phyloP scores from a whole-genome alignment of 2,329 filamentous ascomycete species.

The Monilinia laxa region DNA sequence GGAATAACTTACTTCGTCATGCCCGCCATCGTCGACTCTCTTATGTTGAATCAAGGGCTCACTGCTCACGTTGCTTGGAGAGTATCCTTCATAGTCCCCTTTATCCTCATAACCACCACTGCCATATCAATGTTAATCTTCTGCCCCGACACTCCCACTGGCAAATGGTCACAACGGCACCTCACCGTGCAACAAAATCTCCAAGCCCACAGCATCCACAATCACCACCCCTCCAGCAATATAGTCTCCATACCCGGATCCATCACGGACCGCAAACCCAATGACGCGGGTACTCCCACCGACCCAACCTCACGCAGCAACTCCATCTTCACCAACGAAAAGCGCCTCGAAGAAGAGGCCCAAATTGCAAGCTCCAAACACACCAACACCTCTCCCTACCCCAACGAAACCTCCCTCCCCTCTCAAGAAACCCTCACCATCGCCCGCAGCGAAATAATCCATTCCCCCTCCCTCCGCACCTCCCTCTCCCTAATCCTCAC shows the following conservation, averaged over 20 bases:
- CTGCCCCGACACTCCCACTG: conserved; percentile 79
- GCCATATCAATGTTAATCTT: conserved; percentile 69
- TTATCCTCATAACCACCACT: conserved; percentile 68
- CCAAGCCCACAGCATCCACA: conserved; percentile 50
- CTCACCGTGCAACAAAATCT: conserved; percentile 44
- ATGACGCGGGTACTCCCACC: conserved; percentile 4
- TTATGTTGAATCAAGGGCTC: conserved; percentile 60
- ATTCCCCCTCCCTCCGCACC: conserved; percentile 56
- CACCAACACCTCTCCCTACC: conserved; percentile 28
- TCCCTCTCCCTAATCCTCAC: conserved; percentile 49
- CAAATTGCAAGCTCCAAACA: conserved; percentile 47
- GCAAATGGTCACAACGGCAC: conserved; percentile 73
- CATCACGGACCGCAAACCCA: conserved; percentile 30
- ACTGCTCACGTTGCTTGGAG: conserved; percentile 73
- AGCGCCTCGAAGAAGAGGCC: conserved; percentile 48
- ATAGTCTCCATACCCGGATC: conserved; percentile 38
- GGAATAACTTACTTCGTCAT: conserved; percentile 93
- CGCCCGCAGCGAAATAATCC: conserved; percentile 52
- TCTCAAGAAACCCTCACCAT: conserved; percentile 54
- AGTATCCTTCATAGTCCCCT: conserved; percentile 79
- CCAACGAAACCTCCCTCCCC: conserved; percentile 48
- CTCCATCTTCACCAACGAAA: conserved; percentile 39
- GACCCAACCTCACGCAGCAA: not conserved
- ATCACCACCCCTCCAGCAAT: conserved; percentile 42
- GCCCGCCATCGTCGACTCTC: conserved; percentile 82